phyloP scores from a whole-genome alignment of 371 early-diverging fungal species.

The Haplosporangium sp. region DNA sequence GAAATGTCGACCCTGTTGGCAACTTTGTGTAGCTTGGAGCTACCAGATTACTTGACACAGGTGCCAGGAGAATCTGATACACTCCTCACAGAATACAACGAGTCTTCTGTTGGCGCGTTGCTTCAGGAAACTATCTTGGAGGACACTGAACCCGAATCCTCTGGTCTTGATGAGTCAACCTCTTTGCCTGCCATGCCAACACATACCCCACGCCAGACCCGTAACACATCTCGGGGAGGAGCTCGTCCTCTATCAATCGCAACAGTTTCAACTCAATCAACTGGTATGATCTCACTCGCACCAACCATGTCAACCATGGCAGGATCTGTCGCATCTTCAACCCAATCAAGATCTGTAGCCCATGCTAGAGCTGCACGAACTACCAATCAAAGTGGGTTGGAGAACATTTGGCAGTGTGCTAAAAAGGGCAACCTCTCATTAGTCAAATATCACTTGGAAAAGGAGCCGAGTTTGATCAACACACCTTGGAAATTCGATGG shows the following conservation, averaged over 20 bases:
- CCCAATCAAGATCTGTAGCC: constrained; percentile 7
- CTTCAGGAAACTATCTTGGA: constrained; percentile 21
- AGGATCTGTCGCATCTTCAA: constrained; percentile 32
- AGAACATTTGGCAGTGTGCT: constrained; percentile 44
- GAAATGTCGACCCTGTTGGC: constrained; percentile 28
- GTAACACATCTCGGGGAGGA: neutral
- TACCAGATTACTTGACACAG: neutral
- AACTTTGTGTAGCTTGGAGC: constrained; percentile 20
- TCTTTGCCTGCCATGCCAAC: neutral
- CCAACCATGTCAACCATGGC: constrained; percentile 48
- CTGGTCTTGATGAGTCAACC: neutral
- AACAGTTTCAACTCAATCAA: constrained; percentile 26
- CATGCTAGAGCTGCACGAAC: constrained; percentile 6
- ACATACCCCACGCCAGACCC: constrained; percentile 4
- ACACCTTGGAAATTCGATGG: constrained; percentile 48
- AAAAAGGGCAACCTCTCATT: constrained; percentile 41
- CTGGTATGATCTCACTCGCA: constrained; percentile 37
- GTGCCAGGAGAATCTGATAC: neutral
- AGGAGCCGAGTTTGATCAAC: constrained; percentile 34
- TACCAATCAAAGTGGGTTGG: constrained; percentile 14
- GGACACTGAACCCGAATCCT: constrained; percentile 5
- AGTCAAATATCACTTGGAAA: constrained; percentile 33
- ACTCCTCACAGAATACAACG: constrained; percentile 3
- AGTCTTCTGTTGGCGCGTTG: constrained; percentile 24
- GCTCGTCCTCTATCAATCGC: constrained; percentile 30